Evolutionary conservation across 192 early-diverging fungal genomes (phyloP), one percentile per base, ranked within the genome.

Genomic region (Paraglomus brasilianum): DNA sequence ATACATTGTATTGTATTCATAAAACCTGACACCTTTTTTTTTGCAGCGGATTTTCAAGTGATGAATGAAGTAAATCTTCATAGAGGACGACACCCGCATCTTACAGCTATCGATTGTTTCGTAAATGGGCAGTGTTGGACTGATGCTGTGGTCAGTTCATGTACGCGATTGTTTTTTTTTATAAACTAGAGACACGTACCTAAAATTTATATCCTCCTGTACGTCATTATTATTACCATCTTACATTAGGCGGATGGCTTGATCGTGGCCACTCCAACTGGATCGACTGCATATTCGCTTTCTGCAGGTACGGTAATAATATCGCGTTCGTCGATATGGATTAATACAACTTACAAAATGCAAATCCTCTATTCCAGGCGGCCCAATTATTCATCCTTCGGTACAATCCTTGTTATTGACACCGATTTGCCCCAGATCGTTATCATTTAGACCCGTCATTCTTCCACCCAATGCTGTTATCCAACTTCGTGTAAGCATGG

Each of bases 1-100:
- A 47, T 47, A 47, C 15, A 47, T 47, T 47, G 8, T 15, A 47
- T 14, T 43, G n/a, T 5, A 38, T 11, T n/a, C 1, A 41, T 21
- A 13, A 43, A 53, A 8, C 36, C 21, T 11, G 2, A 11, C 24
- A 44, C 50, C 41, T n/a, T n/a, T n/a, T 30, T 36, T 46, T 47
- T 46, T 36, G 15, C 30, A 79, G 77, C 53, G 36, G 76, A 82
- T 53, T 59, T 83, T 45, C 82, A 85, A 45, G 86, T 91, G 17
- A 91, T 96, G 85, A 97, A 97, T 69, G 95, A 97, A 64, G 88
- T 94, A 13, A 82, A 82, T 17, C 79, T 97, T 15, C 95, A 97
- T 80, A 86, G 95, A 38, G 94, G 94, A 40, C 83, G 89, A 46
- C 85, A 89, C 51, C 90, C 93, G 50, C 92, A 93, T 48, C 76